Percentiles rank a stretch among this genome's conserved stretches.
Evolutionary conservation across 2,329 filamentous ascomycete species (phyloP).

Genomic region (Tolypocladium amazonense): DNA sequence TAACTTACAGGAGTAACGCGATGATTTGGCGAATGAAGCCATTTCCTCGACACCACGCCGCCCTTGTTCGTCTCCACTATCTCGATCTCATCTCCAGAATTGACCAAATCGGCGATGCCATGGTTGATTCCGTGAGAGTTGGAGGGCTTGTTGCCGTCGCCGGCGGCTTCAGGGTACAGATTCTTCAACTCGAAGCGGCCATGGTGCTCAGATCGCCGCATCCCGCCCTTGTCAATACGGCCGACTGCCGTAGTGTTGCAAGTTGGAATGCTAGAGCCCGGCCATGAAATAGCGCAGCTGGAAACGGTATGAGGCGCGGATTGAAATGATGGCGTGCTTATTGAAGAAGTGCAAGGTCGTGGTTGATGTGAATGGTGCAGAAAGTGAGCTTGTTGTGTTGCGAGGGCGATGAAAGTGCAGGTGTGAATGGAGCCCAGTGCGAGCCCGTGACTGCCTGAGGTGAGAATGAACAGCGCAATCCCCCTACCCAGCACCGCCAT

Average conservation of each 20-base stretch:
- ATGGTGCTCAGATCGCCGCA: not conserved
- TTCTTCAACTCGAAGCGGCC: not conserved
- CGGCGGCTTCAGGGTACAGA: not conserved
- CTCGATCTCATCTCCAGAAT: conserved; percentile 15
- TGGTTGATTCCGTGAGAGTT: not conserved
- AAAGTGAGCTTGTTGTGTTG: not conserved
- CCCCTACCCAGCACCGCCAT: not conserved
- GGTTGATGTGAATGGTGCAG: not conserved
- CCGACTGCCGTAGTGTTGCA: not conserved
- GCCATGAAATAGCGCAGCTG: not conserved
- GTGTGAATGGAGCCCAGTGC: not conserved
- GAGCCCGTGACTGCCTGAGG: not conserved
- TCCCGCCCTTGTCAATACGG: not conserved
- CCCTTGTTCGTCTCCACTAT: conserved; percentile 27
- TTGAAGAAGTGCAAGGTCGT: not conserved
- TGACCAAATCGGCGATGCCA: conserved; percentile 13
- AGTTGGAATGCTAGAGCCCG: not conserved
- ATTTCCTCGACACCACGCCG: conserved; percentile 22
- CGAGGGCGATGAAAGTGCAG: not conserved
- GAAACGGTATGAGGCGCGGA: not conserved
- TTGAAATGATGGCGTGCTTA: no score
- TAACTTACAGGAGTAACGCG: conserved; percentile 14
- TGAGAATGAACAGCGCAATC: not conserved
- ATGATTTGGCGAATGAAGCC: conserved; percentile 19
- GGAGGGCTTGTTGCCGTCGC: not conserved